Evolutionary conservation across 208 protist species (phyloP), one percentile per base, ranked within the genome.

Genomic region (Leishmania lainsoni): DNA sequence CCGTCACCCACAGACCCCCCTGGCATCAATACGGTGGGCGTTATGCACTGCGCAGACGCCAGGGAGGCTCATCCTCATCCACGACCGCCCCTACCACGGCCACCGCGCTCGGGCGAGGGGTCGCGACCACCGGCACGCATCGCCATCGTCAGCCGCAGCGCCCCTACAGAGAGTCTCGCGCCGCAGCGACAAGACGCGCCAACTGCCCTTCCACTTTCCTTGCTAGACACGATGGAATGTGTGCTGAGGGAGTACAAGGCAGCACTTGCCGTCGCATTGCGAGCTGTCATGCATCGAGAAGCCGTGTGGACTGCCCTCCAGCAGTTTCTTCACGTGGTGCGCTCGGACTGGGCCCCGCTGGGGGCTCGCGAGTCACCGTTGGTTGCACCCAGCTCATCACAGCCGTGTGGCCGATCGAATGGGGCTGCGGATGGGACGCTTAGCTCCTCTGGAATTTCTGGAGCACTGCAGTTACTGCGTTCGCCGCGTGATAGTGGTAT

Each of bases 231-330:
- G n/a, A 69, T 49, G 45, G 75, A 84, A 58, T 35, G 49, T 12
- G 75, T 71, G 56, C 29, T 84, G 68, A 39, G 8, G 45, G 56
- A 5, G 45, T 84, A 80, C 75, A 58, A 51, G 56, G 69, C 66
- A 17, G 74, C 75, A 14, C 42, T 79, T 29, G 75, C 75, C 2
- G 74, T 63, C 2, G 74, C 74, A 0, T 48, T 82, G 32, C 75
- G 39, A 4, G 76, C 81, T 6, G 81, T 88, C 54, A 51, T 71
- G 70, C 75, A 79, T 65, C 80, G 85, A 2, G 81, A 88, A 35
- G 73, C 65, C 5, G 85, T 88, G 48, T 88, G 85, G 78, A 75
- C 78, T 1, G 81, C 85, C 8, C 74, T 88, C 12, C 76, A 76
- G 26, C 65, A 76, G n/a, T 86, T 84, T 69, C 26, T 81, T 26